Percentiles rank a stretch among this genome's conserved stretches.
Conservation (phyloP, 1,284 basidiomycete genomes). For the Trichosporon inkin region DNA sequence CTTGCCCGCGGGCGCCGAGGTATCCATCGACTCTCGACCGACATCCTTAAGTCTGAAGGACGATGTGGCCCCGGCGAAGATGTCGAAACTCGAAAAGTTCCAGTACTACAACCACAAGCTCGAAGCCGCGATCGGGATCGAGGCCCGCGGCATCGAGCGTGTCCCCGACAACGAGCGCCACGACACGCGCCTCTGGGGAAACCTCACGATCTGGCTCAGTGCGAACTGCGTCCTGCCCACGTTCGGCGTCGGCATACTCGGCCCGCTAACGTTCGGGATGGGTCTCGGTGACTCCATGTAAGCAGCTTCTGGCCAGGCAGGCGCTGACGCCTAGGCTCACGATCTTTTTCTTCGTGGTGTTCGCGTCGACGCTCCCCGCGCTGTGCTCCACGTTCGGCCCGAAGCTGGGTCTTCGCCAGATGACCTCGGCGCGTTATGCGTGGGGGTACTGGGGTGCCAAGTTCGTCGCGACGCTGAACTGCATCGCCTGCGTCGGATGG, state of each 20-base stretch:
- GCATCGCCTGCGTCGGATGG: conserved; percentile 46
- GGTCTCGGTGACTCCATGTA: conserved; percentile 36
- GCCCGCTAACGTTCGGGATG: conserved; percentile 32
- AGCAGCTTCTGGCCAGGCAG: not conserved
- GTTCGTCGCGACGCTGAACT: conserved; percentile 37
- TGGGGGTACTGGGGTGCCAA: conserved; percentile 48
- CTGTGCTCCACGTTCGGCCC: conserved; percentile 42
- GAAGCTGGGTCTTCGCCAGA: conserved; percentile 46
- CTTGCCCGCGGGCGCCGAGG: not conserved
- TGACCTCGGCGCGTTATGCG: conserved; percentile 49
- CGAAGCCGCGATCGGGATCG: conserved; percentile 34
- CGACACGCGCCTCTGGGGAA: conserved; percentile 30
- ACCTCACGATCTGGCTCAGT: conserved; percentile 32
- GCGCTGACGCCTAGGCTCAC: conserved; percentile 24
- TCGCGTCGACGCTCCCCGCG: conserved; percentile 30
- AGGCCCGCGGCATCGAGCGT: conserved; percentile 43
- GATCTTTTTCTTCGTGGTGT: conserved; percentile 36
- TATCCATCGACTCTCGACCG: not conserved
- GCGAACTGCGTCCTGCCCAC: conserved; percentile 43
- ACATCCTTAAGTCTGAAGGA: not conserved
- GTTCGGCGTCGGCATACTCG: conserved; percentile 37
- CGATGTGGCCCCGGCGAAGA: conserved; percentile 20
- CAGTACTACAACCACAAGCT: conserved; percentile 27
- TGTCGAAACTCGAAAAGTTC: conserved; percentile 27
- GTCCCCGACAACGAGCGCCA: conserved; percentile 32